Conservation (phyloP, 305 asterid genomes). For the Salvia sclarea region DNA sequence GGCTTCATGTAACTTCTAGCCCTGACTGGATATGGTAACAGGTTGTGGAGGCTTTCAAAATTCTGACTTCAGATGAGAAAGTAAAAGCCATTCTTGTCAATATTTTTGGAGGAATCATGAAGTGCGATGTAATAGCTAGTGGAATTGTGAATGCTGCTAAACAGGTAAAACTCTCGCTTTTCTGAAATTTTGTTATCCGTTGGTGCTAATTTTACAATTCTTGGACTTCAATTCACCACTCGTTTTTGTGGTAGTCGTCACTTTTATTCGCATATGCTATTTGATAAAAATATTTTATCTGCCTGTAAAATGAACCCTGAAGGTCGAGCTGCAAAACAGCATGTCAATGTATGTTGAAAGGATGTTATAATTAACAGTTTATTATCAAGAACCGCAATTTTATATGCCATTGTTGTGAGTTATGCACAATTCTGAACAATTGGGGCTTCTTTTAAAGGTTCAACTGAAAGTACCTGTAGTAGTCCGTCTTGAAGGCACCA, state of each 20-base stretch:
- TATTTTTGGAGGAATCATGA: slow-evolving; percentile 99
- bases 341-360: background rate
- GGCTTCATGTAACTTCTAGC: background rate
- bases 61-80: slow-evolving; percentile 93
- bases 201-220: background rate
- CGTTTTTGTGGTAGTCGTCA: background rate
- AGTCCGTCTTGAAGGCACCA: slow-evolving; percentile 99
- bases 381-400: background rate
- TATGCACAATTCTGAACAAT: slow-evolving; percentile 12
- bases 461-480: slow-evolving; percentile 95
- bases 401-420: background rate
- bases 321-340: background rate
- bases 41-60: slow-evolving; percentile 98
- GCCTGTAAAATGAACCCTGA: background rate
- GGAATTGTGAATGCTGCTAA: slow-evolving; percentile 99
- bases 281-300: background rate
- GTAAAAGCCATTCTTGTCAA: slow-evolving; percentile 97
- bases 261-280: background rate
- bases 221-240: slow-evolving; percentile 6
- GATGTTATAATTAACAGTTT: background rate
- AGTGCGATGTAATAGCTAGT: slow-evolving; percentile 96
- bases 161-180: slow-evolving; percentile 47
- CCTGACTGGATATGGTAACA: slow-evolving; percentile 30
- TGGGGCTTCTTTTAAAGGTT: slow-evolving; percentile 50
- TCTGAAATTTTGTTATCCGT: slow-evolving; percentile 10